Percentiles rank a stretch among this genome's conserved stretches.
These are phyloP conservation scores for Aspergillus fumigatus DNA, from an alignment of 2,329 filamentous ascomycete species.

Conservation along the genomic window DNA sequence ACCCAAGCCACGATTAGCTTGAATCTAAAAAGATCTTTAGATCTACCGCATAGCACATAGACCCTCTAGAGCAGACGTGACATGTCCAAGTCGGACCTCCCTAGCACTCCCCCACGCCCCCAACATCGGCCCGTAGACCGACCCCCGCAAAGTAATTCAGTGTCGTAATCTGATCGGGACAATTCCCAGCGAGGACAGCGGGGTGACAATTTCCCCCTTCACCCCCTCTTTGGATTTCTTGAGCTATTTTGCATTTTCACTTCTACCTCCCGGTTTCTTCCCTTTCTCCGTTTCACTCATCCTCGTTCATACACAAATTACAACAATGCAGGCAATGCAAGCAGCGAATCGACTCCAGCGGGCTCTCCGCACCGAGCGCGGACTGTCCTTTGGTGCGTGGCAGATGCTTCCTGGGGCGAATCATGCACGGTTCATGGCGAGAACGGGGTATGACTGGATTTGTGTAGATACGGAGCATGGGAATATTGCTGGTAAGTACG, in stretches of 20 bases:
- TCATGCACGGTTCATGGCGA: constrained; percentile 49
- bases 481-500: constrained; percentile 47
- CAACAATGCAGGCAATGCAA: constrained; percentile 39
- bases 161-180: background rate
- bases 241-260: background rate
- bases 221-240: background rate
- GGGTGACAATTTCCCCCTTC: background rate
- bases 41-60: too few species aligned
- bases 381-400: constrained; percentile 53
- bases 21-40: too few species aligned
- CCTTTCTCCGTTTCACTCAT: background rate
- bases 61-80: too few species aligned
- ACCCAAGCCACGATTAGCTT: too few species aligned
- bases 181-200: background rate
- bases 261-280: background rate
- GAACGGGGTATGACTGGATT: constrained; percentile 51
- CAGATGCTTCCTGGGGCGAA: constrained; percentile 56
- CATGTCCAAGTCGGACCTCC: background rate
- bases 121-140: background rate
- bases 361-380: constrained; percentile 45
- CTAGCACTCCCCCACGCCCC: background rate
- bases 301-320: background rate
- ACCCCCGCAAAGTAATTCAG: background rate
- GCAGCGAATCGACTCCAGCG: constrained; percentile 51
- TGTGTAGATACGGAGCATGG: constrained; percentile 54